These are phyloP conservation scores for Trichomonascaceae sp. DNA, from an alignment of 1,139 yeast species.

Conservation along the genomic window DNA sequence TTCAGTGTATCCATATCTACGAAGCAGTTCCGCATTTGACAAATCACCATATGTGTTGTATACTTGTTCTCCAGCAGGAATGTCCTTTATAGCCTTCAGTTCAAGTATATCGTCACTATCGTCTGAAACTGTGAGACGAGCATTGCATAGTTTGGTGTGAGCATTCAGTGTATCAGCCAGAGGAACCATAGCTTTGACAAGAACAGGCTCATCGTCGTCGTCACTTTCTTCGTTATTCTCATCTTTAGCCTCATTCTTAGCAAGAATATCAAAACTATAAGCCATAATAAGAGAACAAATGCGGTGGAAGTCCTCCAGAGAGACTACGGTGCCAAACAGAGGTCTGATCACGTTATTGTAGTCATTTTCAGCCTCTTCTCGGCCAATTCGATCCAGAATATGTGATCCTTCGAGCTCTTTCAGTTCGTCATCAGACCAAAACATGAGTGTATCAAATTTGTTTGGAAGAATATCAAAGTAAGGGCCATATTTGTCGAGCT, in stretches of 20 bases:
- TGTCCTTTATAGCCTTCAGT: slow-evolving; percentile 64
- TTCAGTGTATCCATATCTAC: slow-evolving; percentile 91
- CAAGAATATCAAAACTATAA: slow-evolving; percentile 56
- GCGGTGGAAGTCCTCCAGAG: slow-evolving; percentile 55
- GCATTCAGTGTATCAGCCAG: slow-evolving; percentile 88
- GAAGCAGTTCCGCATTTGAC: slow-evolving; percentile 79
- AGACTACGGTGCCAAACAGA: slow-evolving; percentile 31
- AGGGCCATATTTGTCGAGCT: slow-evolving; percentile 53
- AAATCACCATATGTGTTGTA: slow-evolving; percentile 87
- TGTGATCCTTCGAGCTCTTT: slow-evolving; percentile 59
- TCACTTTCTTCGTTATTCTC: slow-evolving; percentile 33
- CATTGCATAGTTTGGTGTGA: slow-evolving; percentile 73
- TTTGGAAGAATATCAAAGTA: slow-evolving; percentile 69
- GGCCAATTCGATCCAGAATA: slow-evolving; percentile 65
- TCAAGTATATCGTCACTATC: slow-evolving; percentile 41
- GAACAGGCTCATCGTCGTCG: slow-evolving; percentile 40
- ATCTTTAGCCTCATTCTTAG: slow-evolving; percentile 25
- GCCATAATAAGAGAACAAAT: slow-evolving; percentile 69
- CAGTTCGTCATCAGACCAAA: slow-evolving; percentile 59
- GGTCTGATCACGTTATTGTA: slow-evolving; percentile 39
- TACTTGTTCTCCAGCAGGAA: slow-evolving; percentile 62
- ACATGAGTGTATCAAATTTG: slow-evolving; percentile 64
- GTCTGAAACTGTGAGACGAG: slow-evolving; percentile 43
- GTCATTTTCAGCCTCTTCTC: slow-evolving; percentile 57
- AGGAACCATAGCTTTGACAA: slow-evolving; percentile 83